A percentile compares a stretch with the other conserved stretches of the same genome.
Evolutionary conservation across 2,329 filamentous ascomycete genomes (phyloP).

Genomic region (Hymenoscyphus scutula): DNA sequence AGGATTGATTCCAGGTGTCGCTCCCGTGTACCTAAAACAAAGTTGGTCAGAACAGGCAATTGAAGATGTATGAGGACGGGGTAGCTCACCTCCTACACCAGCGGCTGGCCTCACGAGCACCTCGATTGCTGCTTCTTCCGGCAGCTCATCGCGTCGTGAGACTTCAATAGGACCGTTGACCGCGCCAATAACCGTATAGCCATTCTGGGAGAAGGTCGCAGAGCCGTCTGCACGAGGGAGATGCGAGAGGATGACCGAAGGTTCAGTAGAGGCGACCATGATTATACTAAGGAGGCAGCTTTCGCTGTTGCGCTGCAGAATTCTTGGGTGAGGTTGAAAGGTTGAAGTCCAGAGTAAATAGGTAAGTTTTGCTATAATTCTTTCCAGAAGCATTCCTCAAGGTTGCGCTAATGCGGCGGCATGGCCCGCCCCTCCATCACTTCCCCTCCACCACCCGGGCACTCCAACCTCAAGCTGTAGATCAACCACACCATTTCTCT

Average conservation of each 20-base stretch:
- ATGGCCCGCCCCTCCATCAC: not conserved
- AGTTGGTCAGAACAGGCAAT: slow-evolving; percentile 14
- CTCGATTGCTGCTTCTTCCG: slow-evolving; percentile 87
- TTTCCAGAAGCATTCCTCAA: slow-evolving; percentile 7
- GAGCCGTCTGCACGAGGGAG: slow-evolving; percentile 77
- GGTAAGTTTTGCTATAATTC: slow-evolving; percentile 4
- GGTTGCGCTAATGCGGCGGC: not conserved
- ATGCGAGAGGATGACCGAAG: slow-evolving; percentile 48
- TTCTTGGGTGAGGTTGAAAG: not conserved
- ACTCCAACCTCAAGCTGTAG: not conserved
- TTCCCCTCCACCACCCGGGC: not conserved
- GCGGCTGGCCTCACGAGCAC: slow-evolving; percentile 84
- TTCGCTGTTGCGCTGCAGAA: not conserved
- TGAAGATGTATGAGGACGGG: slow-evolving; percentile 3
- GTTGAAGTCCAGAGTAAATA: not conserved
- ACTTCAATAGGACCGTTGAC: slow-evolving; percentile 95
- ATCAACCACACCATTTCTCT: slow-evolving; percentile 1
- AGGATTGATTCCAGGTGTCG: slow-evolving; percentile 79
- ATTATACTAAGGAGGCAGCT: not conserved
- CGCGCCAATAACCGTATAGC: slow-evolving; percentile 78
- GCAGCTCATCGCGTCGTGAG: slow-evolving; percentile 80
- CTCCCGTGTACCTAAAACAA: slow-evolving; percentile 59
- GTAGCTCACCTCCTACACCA: slow-evolving; percentile 69
- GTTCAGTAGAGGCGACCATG: slow-evolving; percentile 49
- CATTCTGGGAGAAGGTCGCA: slow-evolving; percentile 69